phyloP scores from a whole-genome alignment of 2,329 filamentous ascomycete genomes.

The Colletotrichum noveboracense region DNA sequence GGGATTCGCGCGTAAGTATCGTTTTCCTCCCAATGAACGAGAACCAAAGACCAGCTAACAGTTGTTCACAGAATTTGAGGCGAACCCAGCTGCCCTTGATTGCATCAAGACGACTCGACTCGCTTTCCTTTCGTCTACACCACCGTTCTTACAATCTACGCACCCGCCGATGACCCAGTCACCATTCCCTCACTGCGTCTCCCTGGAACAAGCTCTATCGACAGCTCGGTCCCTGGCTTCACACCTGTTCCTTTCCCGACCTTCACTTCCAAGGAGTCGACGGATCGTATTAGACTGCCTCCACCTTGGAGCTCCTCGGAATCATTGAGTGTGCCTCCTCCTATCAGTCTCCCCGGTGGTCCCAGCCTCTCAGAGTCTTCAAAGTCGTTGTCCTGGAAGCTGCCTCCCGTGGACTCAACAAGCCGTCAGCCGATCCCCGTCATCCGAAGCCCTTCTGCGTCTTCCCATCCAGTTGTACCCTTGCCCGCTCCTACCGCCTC shows the following conservation, averaged over 20 bases:
- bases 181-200: neutral
- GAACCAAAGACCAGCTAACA: neutral
- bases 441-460: neutral
- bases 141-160: neutral
- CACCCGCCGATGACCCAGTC: neutral
- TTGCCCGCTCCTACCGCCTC: neutral
- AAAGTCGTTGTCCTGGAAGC: neutral
- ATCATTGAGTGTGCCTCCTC: neutral
- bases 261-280: neutral
- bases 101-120: neutral
- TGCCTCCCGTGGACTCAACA: neutral
- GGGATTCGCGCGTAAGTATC: neutral
- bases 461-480: neutral
- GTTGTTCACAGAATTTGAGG: neutral
- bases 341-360: neutral
- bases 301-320: neutral
- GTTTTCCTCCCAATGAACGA: fast-evolving
- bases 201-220: neutral
- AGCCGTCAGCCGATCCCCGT: neutral
- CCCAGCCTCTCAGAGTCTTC: neutral
- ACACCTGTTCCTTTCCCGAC: neutral
- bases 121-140: neutral
- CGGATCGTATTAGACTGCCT: neutral
- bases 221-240: neutral
- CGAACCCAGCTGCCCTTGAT: neutral